phyloP scores from a whole-genome alignment of 345 rosid genomes.

The Citrus australasica region DNA sequence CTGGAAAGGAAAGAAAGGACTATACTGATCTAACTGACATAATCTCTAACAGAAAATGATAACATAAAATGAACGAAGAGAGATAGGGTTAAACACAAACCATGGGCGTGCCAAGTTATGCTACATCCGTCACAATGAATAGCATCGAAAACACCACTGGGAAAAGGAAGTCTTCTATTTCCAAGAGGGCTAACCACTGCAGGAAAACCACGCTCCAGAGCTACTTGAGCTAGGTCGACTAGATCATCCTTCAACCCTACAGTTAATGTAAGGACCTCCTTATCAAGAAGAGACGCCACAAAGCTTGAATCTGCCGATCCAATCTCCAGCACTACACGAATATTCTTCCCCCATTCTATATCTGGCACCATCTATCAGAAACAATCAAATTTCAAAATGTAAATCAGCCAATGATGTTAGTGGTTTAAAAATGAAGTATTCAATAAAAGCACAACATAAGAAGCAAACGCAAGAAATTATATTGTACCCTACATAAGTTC shows the following conservation, averaged over 20 bases:
- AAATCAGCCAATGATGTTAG: background rate
- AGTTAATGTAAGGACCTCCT: slow-evolving; percentile 65
- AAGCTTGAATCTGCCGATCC: slow-evolving; percentile 78
- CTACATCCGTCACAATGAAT: slow-evolving; percentile 84
- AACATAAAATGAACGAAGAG: slow-evolving; percentile 1
- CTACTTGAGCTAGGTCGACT: slow-evolving; percentile 85
- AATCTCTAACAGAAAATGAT: background rate
- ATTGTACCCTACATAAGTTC: background rate
- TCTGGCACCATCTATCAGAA: slow-evolving; percentile 94
- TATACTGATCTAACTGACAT: background rate
- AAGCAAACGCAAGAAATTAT: background rate
- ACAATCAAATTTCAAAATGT: slow-evolving; percentile 31
- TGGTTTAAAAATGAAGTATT: slow-evolving; percentile 3
- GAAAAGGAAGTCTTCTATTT: slow-evolving; percentile 81
- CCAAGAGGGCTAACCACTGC: slow-evolving; percentile 66
- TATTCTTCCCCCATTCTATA: slow-evolving; percentile 98
- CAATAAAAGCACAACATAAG: background rate
- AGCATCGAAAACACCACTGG: slow-evolving; percentile 85
- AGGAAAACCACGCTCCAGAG: slow-evolving; percentile 92
- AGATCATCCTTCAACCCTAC: slow-evolving; percentile 90
- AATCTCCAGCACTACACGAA: slow-evolving; percentile 78
- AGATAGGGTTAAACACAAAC: slow-evolving; percentile 30
- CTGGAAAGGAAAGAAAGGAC: slow-evolving; percentile 30
- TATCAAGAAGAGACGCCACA: slow-evolving; percentile 73
- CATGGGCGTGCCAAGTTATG: slow-evolving; percentile 80